Evolutionary conservation across 345 rosid species (phyloP), one percentile per base, ranked within the genome.

Genomic region (Gossypium herbaceum): DNA sequence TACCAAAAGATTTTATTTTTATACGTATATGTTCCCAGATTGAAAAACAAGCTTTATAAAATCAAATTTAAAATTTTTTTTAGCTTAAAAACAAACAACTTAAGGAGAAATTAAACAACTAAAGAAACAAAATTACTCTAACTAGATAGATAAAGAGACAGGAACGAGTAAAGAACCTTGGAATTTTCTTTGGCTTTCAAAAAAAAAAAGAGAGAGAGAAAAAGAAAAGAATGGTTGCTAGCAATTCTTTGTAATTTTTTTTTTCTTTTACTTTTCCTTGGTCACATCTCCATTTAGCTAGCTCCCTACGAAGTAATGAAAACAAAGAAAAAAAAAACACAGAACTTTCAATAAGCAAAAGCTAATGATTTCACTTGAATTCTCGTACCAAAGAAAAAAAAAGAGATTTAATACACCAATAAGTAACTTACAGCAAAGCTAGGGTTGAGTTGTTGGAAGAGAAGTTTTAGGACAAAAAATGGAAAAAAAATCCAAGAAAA

Each of bases 381-480:
- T 69, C 27, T 51, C 59, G 4, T 51, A 51, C 58, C 20, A 5
- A 61, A 29, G 34, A 13, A 9, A 62, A 51, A 1, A 22, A 57
- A 20, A 22, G 8, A 12, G 17, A 64, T 39, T 66, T 48, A 15
- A 3, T 7, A 15, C 55, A 22, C 24, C 12, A 10, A n/a, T 44
- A 66, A 45, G 6, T 12, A 34, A 61, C 68, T 73, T 61, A 61
- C 76, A 73, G 76, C 17, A 29, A 73, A 45, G 54, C 63, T 76
- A 76, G 79, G 79, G 79, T 76, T 69, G 75, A 39, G 67, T 44
- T 55, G 3, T 69, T 76, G 47, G 68, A 29, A 17, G 60, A 58
- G 60, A 48, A 13, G 20, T 2, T 45, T 44, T 19, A 19, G 17
- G 71, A 67, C 34, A 67, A 52, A 60, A 61, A 66, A 15, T 19